phyloP scores from a whole-genome alignment of 1,284 basidiomycete genomes.

The Crepidotus sp. region DNA sequence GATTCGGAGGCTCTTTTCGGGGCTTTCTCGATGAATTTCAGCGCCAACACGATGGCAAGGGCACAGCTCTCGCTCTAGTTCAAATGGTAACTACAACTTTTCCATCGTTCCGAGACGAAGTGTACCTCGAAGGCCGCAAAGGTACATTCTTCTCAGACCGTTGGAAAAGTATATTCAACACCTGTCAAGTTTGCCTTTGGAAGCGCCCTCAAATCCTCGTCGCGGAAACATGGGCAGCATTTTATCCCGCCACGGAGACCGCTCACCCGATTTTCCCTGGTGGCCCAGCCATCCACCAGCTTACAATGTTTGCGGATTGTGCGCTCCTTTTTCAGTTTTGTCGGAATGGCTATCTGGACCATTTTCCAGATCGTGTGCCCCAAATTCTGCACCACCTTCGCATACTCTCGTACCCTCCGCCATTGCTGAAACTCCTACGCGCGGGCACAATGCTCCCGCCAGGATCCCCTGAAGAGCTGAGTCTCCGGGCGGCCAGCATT shows the following conservation, averaged over 20 bases:
- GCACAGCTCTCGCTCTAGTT: constrained; percentile 65
- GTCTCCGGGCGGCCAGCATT: constrained; percentile 65
- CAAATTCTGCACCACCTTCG: constrained; percentile 75
- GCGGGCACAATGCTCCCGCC: constrained; percentile 35
- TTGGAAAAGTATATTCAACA: not conserved
- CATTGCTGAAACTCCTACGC: constrained; percentile 41
- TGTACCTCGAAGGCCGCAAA: constrained; percentile 44
- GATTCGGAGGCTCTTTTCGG: constrained; percentile 63
- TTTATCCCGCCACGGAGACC: constrained; percentile 43
- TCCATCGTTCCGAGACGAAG: constrained; percentile 69
- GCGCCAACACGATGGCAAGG: constrained; percentile 36
- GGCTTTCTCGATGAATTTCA: constrained; percentile 59
- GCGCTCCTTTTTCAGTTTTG: not conserved
- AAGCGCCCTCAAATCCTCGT: constrained; percentile 81
- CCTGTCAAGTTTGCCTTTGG: constrained; percentile 58
- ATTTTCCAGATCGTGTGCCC: constrained; percentile 51
- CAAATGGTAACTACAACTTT: constrained; percentile 62
- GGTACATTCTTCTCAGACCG: constrained; percentile 28
- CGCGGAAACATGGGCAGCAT: constrained; percentile 77
- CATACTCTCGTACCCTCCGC: constrained; percentile 58
- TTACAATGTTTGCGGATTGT: constrained; percentile 83
- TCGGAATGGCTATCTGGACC: not conserved
- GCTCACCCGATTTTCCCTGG: constrained; percentile 64
- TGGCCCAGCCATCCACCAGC: constrained; percentile 50
- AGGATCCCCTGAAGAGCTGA: constrained; percentile 60